Conservation (phyloP, 495 filamentous ascomycete species). For the Neurospora sp. region DNA sequence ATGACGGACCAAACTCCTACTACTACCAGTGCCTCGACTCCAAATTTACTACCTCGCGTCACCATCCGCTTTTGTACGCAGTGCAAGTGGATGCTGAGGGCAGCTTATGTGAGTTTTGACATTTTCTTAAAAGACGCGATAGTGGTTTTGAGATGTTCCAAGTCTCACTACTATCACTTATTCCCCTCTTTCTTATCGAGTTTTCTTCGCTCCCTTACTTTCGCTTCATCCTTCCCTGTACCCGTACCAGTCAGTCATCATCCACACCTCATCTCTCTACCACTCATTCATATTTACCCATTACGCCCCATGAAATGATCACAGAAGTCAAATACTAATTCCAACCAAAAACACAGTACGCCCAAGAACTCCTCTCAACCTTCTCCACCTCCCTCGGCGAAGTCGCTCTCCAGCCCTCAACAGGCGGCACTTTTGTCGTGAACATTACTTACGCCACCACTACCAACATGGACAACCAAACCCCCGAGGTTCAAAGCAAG, state of each 20-base stretch:
- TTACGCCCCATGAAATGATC: too few species aligned
- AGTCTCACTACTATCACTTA: neutral
- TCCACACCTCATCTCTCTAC: neutral
- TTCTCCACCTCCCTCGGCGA: conserved; percentile 81
- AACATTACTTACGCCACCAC: conserved; percentile 36
- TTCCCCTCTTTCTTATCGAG: neutral
- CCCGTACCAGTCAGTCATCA: neutral
- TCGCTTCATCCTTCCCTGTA: neutral
- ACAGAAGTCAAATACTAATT: too few species aligned
- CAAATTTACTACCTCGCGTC: conserved; percentile 38
- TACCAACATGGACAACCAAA: conserved; percentile 10
- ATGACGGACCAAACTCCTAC: neutral
- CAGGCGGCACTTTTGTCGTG: conserved; percentile 75
- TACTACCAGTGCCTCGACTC: conserved; percentile 1
- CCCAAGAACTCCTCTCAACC: conserved; percentile 95
- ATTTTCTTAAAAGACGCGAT: neutral
- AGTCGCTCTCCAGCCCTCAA: conserved; percentile 77
- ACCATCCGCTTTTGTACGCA: conserved; percentile 74
- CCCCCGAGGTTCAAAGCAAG: conserved; percentile 6
- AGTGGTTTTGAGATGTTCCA: neutral
- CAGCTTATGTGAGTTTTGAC: conserved; percentile 58
- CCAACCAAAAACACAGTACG: conserved; percentile 48
- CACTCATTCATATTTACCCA: neutral
- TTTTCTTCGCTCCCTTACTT: neutral
- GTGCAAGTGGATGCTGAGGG: conserved; percentile 86